phyloP scores from a whole-genome alignment of 441 rosid species.

The Populus hybrid region DNA sequence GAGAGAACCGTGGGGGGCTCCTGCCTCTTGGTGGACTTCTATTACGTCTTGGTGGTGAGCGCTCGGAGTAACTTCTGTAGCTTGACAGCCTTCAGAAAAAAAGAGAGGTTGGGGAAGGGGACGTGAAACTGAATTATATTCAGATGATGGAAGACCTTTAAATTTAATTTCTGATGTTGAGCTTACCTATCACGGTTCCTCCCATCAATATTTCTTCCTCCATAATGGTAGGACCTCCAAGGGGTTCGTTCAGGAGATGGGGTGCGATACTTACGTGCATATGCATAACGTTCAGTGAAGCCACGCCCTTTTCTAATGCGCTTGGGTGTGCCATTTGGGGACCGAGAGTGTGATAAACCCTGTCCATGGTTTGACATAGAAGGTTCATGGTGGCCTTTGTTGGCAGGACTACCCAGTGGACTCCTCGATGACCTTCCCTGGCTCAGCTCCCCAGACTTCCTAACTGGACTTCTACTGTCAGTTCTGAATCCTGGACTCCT shows the following conservation, averaged over 20 bases:
- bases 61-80: constrained; percentile 50
- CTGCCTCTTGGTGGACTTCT: constrained; percentile 73
- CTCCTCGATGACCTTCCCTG: constrained; percentile 38
- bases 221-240: constrained; percentile 44
- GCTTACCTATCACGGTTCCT: constrained; percentile 75
- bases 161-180: constrained; percentile 6
- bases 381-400: constrained; percentile 35
- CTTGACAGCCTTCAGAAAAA: constrained; percentile 50
- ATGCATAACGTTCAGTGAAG: constrained; percentile 88
- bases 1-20: constrained; percentile 68
- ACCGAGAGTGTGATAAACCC: constrained; percentile 33
- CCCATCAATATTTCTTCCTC: constrained; percentile 63
- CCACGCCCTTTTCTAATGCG: constrained; percentile 98
- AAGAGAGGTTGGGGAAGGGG: background rate
- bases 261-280: constrained; percentile 89
- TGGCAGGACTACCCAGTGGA: constrained; percentile 29
- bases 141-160: background rate
- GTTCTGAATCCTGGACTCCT: constrained; percentile 22
- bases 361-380: constrained; percentile 25
- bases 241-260: constrained; percentile 86
- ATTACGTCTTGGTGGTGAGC: constrained; percentile 46
- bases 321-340: constrained; percentile 60
- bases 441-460: constrained; percentile 30
- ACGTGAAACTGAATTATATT: background rate
- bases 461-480: constrained; percentile 41